Conservation (phyloP, 1,139 yeast species). For the Candida sanyaensis region DNA sequence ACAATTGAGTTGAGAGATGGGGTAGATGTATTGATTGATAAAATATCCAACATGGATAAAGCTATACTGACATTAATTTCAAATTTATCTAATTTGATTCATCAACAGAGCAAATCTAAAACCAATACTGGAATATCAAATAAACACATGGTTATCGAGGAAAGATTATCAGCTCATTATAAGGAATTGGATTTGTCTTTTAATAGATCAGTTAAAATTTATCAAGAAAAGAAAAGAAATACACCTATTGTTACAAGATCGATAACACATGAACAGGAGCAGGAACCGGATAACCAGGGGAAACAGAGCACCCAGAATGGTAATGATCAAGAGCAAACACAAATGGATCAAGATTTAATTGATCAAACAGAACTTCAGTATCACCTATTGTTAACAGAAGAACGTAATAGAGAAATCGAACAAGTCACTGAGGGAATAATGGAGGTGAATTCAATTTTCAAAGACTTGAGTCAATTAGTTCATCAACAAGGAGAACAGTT, state of each 20-base stretch:
- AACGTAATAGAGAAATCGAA: conserved; percentile 70
- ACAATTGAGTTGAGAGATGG: conserved; percentile 37
- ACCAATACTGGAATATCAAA: conserved; percentile 28
- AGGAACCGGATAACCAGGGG: conserved; percentile 20
- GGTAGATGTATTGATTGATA: conserved; percentile 33
- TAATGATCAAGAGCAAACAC: conserved; percentile 26
- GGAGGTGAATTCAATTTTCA: conserved; percentile 83
- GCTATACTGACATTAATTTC: conserved; percentile 35
- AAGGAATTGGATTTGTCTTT: conserved; percentile 40
- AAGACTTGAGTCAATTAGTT: conserved; percentile 75
- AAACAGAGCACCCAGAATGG: conserved; percentile 22
- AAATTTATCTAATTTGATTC: conserved; percentile 34
- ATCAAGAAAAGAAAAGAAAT: conserved; percentile 33
- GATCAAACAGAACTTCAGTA: conserved; percentile 70
- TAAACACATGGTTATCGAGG: conserved; percentile 42
- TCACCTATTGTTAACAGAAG: conserved; percentile 67
- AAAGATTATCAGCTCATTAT: conserved; percentile 38
- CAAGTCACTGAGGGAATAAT: conserved; percentile 75
- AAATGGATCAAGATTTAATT: conserved; percentile 40
- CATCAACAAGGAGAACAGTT: conserved; percentile 83
- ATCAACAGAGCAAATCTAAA: conserved; percentile 17
- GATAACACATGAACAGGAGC: conserved; percentile 11
- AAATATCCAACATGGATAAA: conserved; percentile 30
- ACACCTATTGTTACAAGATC: conserved; percentile 20
- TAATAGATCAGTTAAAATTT: conserved; percentile 26